Percentiles rank a stretch among this genome's conserved stretches.
These are phyloP conservation scores for Colletotrichum simmondsii DNA, from an alignment of 2,329 filamentous ascomycete species.

Conservation along the genomic window DNA sequence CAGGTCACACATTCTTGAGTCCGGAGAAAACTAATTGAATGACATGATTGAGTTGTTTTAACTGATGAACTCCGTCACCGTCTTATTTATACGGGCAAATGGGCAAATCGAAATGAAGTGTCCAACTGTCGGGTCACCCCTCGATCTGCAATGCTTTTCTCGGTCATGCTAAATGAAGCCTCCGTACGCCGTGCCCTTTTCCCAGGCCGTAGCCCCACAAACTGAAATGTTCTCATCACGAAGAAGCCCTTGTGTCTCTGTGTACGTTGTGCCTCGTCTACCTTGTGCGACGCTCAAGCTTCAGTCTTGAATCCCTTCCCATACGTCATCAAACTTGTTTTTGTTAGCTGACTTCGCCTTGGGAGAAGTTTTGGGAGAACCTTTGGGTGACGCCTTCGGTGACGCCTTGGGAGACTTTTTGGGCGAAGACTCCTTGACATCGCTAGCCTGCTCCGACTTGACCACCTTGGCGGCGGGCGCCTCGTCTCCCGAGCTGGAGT, in stretches of 20 bases:
- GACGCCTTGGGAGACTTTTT: constrained; percentile 16
- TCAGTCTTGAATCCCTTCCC: not conserved
- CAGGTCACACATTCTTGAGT: not conserved
- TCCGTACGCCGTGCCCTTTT: constrained; percentile 22
- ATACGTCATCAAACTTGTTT: constrained; percentile 1
- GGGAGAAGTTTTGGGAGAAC: constrained; percentile 9
- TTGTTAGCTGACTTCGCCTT: constrained; percentile 23
- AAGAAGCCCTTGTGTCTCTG: not conserved
- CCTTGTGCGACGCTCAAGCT: not conserved
- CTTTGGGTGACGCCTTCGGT: constrained; percentile 20
- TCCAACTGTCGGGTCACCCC: not conserved
- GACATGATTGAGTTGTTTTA: not conserved
- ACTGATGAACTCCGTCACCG: not conserved
- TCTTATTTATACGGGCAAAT: not conserved
- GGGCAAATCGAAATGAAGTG: not conserved
- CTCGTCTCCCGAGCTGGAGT: constrained; percentile 34
- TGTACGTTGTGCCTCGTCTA: not conserved
- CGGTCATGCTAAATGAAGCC: constrained; percentile 15
- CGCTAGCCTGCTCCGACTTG: constrained; percentile 10
- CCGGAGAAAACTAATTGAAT: not conserved
- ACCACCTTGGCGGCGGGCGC: constrained; percentile 18
- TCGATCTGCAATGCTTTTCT: constrained; percentile 15
- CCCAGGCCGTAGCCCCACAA: not conserved
- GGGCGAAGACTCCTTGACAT: constrained; percentile 1
- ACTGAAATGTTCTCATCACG: not conserved